Evolutionary conservation across 805 yeast species (phyloP), one percentile per base, ranked within the genome.

Genomic region (Suhomyces sp.): DNA sequence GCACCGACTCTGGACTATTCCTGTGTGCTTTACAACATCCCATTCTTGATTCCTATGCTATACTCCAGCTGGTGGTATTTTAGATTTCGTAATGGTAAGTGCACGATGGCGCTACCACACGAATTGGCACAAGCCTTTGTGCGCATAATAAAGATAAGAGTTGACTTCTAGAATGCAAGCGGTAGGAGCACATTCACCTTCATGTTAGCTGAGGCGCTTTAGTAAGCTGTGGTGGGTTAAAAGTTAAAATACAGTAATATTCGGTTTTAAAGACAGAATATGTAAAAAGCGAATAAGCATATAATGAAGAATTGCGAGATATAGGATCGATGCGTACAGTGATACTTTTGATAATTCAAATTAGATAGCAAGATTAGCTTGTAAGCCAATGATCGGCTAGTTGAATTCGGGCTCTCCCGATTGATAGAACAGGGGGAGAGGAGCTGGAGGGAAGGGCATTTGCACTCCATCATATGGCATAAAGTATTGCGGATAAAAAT

Each of bases 401-500:
- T 19, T 38, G 15, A 15, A 47, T 29, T 36, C 49, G 4, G 49
- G 46, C n/a, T 49, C 52, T 17, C 24, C 24, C 4, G 52, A 36
- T 15, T 31, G 52, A 44, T 35, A 59, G 46, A 48, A 61, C 48
- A 57, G 51, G 23, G 64, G 60, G 41, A 55, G 58, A n/a, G 59
- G 54, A 5, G 57, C 45, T 10, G 50, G 57, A 38, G 62, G 61
- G 22, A 63, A 49, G 48, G 54, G 55, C 33, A 59, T 62, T 23
- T 47, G 46, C 3, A 12, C 44, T 15, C 35, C 35, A 22, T 66
- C 73, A 48, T 61, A 65, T 2, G 66, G 62, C 46, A 57, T 55
- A 44, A 57, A 62, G 41, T 66, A 66, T 47, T 67, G 68, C 27
- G 70, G 69, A 46, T 63, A 60, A 31, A 68, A 71, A 51, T 58